Percentiles rank a stretch among this genome's conserved stretches.
phyloP scores from a whole-genome alignment of 2,329 filamentous ascomycete species.

The Dothiorella sarmentorum region DNA sequence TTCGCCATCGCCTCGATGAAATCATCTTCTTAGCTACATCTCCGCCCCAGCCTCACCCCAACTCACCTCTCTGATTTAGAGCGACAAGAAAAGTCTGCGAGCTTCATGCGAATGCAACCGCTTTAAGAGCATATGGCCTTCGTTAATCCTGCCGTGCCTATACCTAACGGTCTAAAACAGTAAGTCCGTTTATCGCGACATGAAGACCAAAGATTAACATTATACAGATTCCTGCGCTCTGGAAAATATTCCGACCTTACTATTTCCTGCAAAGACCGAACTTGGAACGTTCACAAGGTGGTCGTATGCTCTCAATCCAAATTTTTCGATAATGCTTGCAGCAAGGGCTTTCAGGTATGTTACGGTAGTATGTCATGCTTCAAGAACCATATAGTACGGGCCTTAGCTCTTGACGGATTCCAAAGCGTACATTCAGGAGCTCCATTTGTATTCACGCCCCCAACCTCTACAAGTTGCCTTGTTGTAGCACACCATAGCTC shows the following conservation, averaged over 20 bases:
- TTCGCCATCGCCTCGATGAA: too few species aligned
- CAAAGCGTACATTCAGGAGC: too few species aligned
- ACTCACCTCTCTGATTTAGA: too few species aligned
- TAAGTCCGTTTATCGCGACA: background rate
- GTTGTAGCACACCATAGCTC: background rate
- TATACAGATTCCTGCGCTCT: background rate
- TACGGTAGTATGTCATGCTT: background rate
- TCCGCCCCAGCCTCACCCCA: too few species aligned
- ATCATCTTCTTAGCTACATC: too few species aligned
- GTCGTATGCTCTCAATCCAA: background rate
- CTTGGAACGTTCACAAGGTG: background rate
- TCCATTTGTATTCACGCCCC: too few species aligned
- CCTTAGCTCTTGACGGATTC: too few species aligned
- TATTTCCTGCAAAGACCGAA: background rate
- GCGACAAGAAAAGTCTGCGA: too few species aligned
- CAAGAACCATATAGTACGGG: too few species aligned
- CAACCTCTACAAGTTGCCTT: too few species aligned
- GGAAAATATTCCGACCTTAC: background rate
- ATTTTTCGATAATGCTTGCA: background rate
- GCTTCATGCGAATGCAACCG: too few species aligned
- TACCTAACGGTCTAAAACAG: background rate
- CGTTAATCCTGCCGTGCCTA: background rate
- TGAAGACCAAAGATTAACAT: background rate
- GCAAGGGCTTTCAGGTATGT: background rate
- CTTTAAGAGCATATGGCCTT: background rate